Percentiles rank a stretch among this genome's conserved stretches.
phyloP scores from a whole-genome alignment of 805 yeast genomes.

The Saturnispora besseyi region DNA sequence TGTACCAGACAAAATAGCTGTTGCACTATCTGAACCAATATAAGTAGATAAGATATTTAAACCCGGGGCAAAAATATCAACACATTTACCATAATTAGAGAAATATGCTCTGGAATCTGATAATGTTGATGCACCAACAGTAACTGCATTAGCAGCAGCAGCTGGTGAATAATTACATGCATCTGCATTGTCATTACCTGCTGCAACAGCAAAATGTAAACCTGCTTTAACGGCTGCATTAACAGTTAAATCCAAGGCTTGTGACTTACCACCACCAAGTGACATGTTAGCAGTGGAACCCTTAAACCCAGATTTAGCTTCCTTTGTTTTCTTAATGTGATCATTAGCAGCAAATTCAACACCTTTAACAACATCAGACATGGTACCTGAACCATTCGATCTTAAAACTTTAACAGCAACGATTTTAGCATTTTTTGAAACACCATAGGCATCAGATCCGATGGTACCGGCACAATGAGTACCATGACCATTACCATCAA shows the following conservation, averaged over 20 bases:
- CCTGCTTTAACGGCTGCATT: constrained; percentile 87
- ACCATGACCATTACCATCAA: constrained; percentile 91
- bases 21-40: constrained; percentile 66
- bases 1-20: constrained; percentile 86
- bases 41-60: constrained; percentile 78
- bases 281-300: constrained; percentile 92
- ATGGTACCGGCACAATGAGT: constrained; percentile 97
- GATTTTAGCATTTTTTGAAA: constrained; percentile 69
- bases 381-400: constrained; percentile 74
- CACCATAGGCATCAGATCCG: constrained; percentile 72
- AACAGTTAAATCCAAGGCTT: constrained; percentile 78
- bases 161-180: constrained; percentile 94
- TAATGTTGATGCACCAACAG: constrained; percentile 92
- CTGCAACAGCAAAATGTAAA: constrained; percentile 89
- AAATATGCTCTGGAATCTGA: constrained; percentile 89
- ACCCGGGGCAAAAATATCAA: constrained; percentile 96
- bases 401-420: constrained; percentile 81
- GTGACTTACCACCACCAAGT: constrained; percentile 86
- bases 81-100: constrained; percentile 93
- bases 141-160: constrained; percentile 70
- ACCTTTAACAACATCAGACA: constrained; percentile 80
- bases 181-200: constrained; percentile 89
- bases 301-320: constrained; percentile 56
- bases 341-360: constrained; percentile 75
- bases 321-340: constrained; percentile 44